phyloP scores from a whole-genome alignment of 1,284 basidiomycete genomes.

The Ustilago xerochloae region DNA sequence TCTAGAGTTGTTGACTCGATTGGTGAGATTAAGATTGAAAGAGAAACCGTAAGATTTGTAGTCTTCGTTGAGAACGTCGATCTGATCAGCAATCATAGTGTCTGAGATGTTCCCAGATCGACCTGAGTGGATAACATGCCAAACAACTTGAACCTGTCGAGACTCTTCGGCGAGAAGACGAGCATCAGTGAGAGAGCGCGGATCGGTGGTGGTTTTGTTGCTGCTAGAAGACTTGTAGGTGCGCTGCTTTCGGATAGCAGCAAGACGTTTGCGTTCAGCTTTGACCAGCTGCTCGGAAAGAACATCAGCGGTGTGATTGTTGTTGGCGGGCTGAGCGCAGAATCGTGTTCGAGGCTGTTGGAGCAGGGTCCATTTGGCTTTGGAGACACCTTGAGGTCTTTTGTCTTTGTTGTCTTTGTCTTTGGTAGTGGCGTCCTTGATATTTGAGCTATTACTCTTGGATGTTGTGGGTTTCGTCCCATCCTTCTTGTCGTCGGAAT shows the following conservation, averaged over 20 bases:
- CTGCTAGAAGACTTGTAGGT: background rate
- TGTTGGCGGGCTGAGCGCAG: constrained; percentile 36
- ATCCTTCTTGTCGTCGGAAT: background rate
- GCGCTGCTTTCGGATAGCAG: constrained; percentile 25
- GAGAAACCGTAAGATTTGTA: constrained; percentile 71
- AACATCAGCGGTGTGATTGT: constrained; percentile 25
- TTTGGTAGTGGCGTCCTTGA: constrained; percentile 2
- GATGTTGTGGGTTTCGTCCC: background rate
- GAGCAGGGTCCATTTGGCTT: constrained; percentile 7
- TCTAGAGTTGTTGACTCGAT: constrained; percentile 69
- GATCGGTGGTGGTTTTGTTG: constrained; percentile 3
- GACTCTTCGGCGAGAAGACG: constrained; percentile 33
- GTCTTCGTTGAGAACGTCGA: constrained; percentile 73
- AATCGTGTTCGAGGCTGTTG: constrained; percentile 39
- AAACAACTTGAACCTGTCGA: constrained; percentile 39
- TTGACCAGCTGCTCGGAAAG: constrained; percentile 13
- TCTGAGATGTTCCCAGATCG: constrained; percentile 23
- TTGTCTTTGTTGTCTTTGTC: constrained; percentile 9
- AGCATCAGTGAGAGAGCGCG: constrained; percentile 28
- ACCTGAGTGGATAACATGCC: constrained; percentile 49
- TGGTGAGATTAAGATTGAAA: constrained; percentile 71
- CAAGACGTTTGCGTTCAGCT: constrained; percentile 24
- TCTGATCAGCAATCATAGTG: constrained; percentile 65
- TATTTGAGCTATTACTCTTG: background rate
- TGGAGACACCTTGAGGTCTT: constrained; percentile 12